A percentile compares a stretch with the other conserved stretches of the same genome.
phyloP scores from a whole-genome alignment of 495 filamentous ascomycete genomes.

The Cercophora samala region DNA sequence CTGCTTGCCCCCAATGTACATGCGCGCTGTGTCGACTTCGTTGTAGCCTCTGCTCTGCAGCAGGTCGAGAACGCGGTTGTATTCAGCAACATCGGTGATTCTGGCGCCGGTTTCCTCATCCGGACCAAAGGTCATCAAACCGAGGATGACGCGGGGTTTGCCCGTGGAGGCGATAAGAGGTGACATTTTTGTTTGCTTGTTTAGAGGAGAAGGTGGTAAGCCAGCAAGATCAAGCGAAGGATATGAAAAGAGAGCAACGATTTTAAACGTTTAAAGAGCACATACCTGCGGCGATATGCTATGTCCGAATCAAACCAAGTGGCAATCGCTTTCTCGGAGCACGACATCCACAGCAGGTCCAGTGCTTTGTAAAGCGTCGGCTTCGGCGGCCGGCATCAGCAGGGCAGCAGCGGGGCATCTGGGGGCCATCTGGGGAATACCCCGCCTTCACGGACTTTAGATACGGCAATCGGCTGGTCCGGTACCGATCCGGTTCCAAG shows the following conservation, averaged over 20 bases:
- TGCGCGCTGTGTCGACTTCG: slow-evolving; percentile 75
- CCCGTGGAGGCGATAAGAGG: slow-evolving; percentile 26
- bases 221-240: neutral
- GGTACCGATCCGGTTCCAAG: neutral
- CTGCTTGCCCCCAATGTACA: slow-evolving; percentile 71
- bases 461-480: neutral
- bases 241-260: neutral
- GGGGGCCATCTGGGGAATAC: neutral
- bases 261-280: neutral
- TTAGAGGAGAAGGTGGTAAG: neutral
- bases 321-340: neutral
- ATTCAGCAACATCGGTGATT: slow-evolving; percentile 65
- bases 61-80: slow-evolving; percentile 61
- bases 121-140: slow-evolving; percentile 61
- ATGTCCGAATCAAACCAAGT: neutral
- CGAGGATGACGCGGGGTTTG: slow-evolving; percentile 55
- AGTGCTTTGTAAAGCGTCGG: neutral
- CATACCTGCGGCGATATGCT: neutral
- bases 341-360: neutral
- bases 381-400: neutral
- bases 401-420: neutral
- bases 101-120: slow-evolving; percentile 57
- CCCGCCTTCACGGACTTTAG: slow-evolving; percentile 4
- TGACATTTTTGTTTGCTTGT: slow-evolving; percentile 11
- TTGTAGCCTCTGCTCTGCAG: slow-evolving; percentile 72